Conservation (phyloP, 345 rosid species). For the Cardamine occulta region DNA sequence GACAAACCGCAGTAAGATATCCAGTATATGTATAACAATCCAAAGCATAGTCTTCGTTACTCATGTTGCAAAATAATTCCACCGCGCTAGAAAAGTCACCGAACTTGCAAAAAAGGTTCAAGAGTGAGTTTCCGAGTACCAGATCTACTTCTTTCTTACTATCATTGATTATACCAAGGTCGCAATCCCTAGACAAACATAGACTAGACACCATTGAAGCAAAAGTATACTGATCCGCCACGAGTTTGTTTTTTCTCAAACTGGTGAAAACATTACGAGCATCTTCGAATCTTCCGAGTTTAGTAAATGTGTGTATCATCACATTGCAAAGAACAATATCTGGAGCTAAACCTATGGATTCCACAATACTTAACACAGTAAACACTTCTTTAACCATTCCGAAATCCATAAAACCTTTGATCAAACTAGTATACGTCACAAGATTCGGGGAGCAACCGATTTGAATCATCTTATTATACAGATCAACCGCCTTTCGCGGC, state of each 20-base stretch:
- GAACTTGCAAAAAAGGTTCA: conserved; percentile 58
- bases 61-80: conserved; percentile 52
- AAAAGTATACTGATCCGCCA: conserved; percentile 70
- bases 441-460: conserved; percentile 62
- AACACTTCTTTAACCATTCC: conserved; percentile 55
- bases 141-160: conserved; percentile 50
- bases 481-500: conserved; percentile 52
- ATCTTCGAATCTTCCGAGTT: conserved; percentile 58
- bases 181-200: conserved; percentile 48
- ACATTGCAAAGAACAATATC: conserved; percentile 72
- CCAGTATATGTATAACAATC: conserved; percentile 66
- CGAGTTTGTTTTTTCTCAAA: conserved; percentile 49
- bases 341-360: conserved; percentile 51
- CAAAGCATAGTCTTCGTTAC: conserved; percentile 52
- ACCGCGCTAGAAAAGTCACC: conserved; percentile 54
- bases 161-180: conserved; percentile 47
- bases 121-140: conserved; percentile 57
- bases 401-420: conserved; percentile 60
- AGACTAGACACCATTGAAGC: conserved; percentile 57
- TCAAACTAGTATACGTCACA: conserved; percentile 64
- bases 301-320: conserved; percentile 59
- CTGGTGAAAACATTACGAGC: conserved; percentile 54
- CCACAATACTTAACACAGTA: conserved; percentile 47
- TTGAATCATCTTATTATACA: conserved; percentile 61
- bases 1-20: conserved; percentile 59